Evolutionary conservation across 257 asterid species (phyloP), one percentile per base, ranked within the genome.

Genomic region (Agastache rugosa): DNA sequence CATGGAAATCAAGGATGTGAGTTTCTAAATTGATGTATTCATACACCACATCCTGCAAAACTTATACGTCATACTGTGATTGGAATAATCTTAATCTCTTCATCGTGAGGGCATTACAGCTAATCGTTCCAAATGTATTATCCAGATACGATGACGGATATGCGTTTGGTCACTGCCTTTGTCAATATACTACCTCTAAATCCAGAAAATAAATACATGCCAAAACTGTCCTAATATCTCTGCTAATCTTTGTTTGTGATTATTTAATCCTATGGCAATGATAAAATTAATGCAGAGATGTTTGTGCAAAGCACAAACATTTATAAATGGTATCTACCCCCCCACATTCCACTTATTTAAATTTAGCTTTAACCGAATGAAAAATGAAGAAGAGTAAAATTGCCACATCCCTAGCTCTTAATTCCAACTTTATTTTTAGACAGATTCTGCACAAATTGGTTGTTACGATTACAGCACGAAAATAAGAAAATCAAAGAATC

Each of bases 91-190:
- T 56, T 9, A 27, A 39, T 48, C 67, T 56, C 48, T 12, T 54
- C 51, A 73, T 44, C 14, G 72, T 41, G 53, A 66, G 27, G 27
- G 31, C 45, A 58, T 45, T 47, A 69, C 27, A 58, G 55, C 58
- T 60, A 44, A 31, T 47, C 20, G 48, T 8, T 8, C 45, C 19
- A 66, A 63, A 44, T 16, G 19, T 44, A n/a, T 16, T 20, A 20
- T 16, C 31, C 1, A 48, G 77, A 42, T 27, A 27, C 22, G 17
- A 15, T 23, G 23, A 12, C 14, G 31, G 27, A 17, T 25, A 19
- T 14, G 20, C 35, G 53, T 31, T 25, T 17, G 22, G 11, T 15
- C 1, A 5, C 48, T 61, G 34, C 37, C 29, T 72, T 78, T 54
- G 42, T 66, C 66, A 19, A 64, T 44, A 62, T 37, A 55, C 69